Evolutionary conservation across 2,329 filamentous ascomycete species (phyloP), one percentile per base, ranked within the genome.

Genomic region (Colletotrichum aenigma): DNA sequence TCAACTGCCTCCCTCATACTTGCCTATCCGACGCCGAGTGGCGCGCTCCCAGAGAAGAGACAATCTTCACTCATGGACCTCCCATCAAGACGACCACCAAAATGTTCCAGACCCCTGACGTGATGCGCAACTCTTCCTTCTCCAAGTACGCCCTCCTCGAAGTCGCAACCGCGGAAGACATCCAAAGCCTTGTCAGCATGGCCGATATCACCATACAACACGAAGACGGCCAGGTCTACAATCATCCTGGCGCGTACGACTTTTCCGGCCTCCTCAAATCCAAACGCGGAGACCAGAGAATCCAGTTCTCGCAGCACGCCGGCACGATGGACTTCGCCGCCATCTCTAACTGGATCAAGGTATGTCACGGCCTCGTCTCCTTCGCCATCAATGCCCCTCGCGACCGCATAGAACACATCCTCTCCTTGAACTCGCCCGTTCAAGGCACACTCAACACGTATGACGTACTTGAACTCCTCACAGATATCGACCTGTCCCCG

Each of bases 221-320:
- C 26, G 3, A 4, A 0, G 16, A 62, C 9, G 48, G 28, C 3
- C 2, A 6, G 12, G 10, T 18, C 12, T 12, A 13, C 6, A 32
- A 13, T 3, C 15, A 71, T 4, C 28, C 48, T 10, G 68, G 71
- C 15, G 71, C 64, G 13, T 62, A 71, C 64, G 36, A 71, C 18
- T 66, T 75, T n/a, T 71, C 72, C 6, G 15, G 26, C 7, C 55
- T 76, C n/a, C 6, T 21, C 21, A 12, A 28, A 66, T 3, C 13
- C 36, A 13, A 15, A 66, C 7, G 13, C 43, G 3, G 13, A 8
- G 13, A 43, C 18, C 12, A 24, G 24, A 34, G 16, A 10, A 26
- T 75, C 15, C n/a, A 28, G 13, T 71, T 77, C 6, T 10, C 62
- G 4, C 72, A 77, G 30, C 72, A 77, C 28, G 67, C 38, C 6